A percentile compares a stretch with the other conserved stretches of the same genome.
Conservation (phyloP, 495 filamentous ascomycete species). For the Annulohypoxylon stygium region DNA sequence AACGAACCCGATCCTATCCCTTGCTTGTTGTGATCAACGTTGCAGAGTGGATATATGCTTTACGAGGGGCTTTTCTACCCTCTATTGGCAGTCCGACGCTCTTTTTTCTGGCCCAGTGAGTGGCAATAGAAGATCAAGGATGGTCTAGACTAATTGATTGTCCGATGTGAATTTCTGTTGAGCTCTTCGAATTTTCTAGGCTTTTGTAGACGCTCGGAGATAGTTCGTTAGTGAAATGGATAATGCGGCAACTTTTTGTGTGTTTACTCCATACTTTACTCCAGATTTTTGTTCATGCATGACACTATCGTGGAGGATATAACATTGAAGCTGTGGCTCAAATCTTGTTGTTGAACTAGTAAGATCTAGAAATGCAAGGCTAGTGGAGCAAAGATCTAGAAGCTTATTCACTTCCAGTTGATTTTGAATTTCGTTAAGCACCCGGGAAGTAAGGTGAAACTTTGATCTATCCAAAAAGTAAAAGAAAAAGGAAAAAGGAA, state of each 20-base stretch:
- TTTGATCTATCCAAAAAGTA: background rate
- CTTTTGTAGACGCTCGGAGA: background rate
- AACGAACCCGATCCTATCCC: slow-evolving; percentile 2
- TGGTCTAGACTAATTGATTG: background rate
- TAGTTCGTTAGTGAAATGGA: background rate
- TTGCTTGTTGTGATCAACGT: slow-evolving; percentile 21
- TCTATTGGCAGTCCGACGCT: slow-evolving; percentile 22
- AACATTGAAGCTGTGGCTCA: background rate
- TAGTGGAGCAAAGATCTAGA: slow-evolving; percentile 10
- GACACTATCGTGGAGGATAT: background rate
- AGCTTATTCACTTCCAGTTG: background rate
- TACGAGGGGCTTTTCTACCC: slow-evolving; percentile 19
- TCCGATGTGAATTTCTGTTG: background rate
- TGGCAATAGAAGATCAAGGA: background rate
- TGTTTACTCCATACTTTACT: background rate
- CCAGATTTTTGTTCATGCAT: background rate
- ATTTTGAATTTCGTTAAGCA: background rate
- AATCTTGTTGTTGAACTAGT: background rate
- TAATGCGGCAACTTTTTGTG: background rate
- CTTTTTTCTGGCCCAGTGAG: background rate
- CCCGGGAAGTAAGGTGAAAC: background rate
- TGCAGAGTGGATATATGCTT: slow-evolving; percentile 29
- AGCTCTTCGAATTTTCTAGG: background rate
- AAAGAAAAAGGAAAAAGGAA: background rate
- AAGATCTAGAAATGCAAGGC: slow-evolving; percentile 10